Percentiles rank a stretch among this genome's conserved stretches.
These are phyloP conservation scores for Pisolithus tinctorius DNA, from an alignment of 768 basidiomycete species.

Conservation along the genomic window DNA sequence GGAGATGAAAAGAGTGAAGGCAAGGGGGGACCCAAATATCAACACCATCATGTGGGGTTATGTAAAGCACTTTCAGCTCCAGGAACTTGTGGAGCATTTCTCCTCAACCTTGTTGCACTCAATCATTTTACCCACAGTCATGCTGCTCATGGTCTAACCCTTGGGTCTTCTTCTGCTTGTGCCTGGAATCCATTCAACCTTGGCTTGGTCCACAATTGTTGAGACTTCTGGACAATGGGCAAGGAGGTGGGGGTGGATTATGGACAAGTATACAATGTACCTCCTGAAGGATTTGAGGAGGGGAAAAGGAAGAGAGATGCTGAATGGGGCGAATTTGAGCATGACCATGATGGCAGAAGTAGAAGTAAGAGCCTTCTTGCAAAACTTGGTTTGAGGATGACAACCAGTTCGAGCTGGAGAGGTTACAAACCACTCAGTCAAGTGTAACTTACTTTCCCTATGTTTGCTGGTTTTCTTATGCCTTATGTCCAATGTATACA, in stretches of 20 bases:
- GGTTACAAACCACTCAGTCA: too few species aligned
- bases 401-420: too few species aligned
- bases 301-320: constrained; percentile 54
- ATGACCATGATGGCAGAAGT: too few species aligned
- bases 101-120: constrained; percentile 88
- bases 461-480: too few species aligned
- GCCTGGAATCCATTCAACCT: constrained; percentile 90
- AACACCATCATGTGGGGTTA: constrained; percentile 36
- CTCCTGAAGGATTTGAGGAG: constrained; percentile 75
- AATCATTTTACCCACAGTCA: constrained; percentile 91
- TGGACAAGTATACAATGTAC: constrained; percentile 83
- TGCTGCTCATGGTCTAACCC: constrained; percentile 79
- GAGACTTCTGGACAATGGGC: constrained; percentile 93
- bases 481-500: too few species aligned
- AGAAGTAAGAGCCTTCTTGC: too few species aligned
- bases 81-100: too few species aligned
- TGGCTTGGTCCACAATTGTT: constrained; percentile 71
- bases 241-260: too few species aligned
- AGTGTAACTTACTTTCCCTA: too few species aligned
- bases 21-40: constrained; percentile 36
- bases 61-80: constrained; percentile 28
- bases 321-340: constrained; percentile 33
- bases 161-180: constrained; percentile 45
- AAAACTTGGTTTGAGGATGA: too few species aligned
- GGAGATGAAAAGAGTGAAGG: constrained; percentile 37